Conservation (phyloP, 2,329 filamentous ascomycete genomes). For the Dactylonectria estremocensis region DNA sequence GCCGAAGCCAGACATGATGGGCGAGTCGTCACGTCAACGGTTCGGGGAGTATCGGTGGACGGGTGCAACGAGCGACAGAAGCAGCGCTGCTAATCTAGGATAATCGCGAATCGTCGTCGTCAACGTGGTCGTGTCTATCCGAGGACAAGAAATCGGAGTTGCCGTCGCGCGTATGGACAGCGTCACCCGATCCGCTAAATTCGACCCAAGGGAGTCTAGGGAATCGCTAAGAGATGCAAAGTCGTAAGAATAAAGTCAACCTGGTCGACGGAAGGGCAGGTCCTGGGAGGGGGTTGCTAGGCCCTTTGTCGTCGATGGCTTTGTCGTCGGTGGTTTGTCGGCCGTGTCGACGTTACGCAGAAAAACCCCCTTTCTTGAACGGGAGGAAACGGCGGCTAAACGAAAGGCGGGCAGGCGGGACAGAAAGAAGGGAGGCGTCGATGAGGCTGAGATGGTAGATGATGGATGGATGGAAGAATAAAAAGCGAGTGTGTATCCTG, state of each 20-base stretch:
- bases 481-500: constrained; percentile 20
- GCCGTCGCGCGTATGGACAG: constrained; percentile 2
- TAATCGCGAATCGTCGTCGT: constrained; percentile 6
- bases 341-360: constrained; percentile 18
- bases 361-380: constrained; percentile 23
- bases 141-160: background rate
- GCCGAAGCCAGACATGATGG: constrained; percentile 85
- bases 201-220: background rate
- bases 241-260: background rate
- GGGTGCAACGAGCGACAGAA: background rate
- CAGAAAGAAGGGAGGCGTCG: constrained; percentile 1
- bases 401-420: constrained; percentile 20
- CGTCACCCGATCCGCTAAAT: background rate
- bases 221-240: background rate
- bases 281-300: background rate
- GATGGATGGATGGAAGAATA: constrained; percentile 12
- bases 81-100: background rate
- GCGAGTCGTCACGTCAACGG: constrained; percentile 13
- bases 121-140: background rate
- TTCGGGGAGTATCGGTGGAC: background rate
- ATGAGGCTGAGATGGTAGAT: background rate
- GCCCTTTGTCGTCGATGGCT: background rate
- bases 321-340: constrained; percentile 2
- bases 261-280: background rate
- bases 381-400: constrained; percentile 30